Base-by-base conservation (phyloP, 2,329 filamentous ascomycete genomes). In the Colletotrichum tropicale region DNA sequence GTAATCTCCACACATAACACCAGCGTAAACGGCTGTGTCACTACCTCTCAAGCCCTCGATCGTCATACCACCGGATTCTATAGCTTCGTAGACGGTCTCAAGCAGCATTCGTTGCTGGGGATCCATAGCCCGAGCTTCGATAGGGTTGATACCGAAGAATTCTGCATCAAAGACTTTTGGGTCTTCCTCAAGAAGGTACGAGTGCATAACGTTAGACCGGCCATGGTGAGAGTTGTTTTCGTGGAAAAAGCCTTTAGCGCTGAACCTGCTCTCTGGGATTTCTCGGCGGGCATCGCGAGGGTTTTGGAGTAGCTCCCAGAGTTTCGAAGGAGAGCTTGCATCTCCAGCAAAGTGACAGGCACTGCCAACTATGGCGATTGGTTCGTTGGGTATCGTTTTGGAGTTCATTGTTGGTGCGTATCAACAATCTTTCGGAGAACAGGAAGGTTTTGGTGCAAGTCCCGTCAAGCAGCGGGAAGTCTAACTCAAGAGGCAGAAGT, bases 61-160 rank as follows among this genome's bases (percentile, higher is more conserved):
- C 3, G 65, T 24, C 12, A 66, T 8, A 1, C 81, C 81, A 2
- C 74, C 76, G 0, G 74, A 67, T 6, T 82, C 80, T 8, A 82
- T 15, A 6, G 80, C 79, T 65, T 87, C 85, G 66, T 84, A 85
- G 4, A 84, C 80, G 1, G 80, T 80, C 65, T 86, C 84, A 4
- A 85, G 77, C 6, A 82, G 70, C 5, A 82, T 28, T 0, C 83
- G 81, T 28, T 84, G 83, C 68, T 84, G 82, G 2, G 83, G 83
- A 66, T 85, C 83, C 67, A 84, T 81, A 5, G 80, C 77, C 8
- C 76, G 74, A 5, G 80, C 82, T 76, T 84, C 83, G 3, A 68
- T 74, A 2, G 79, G 70, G 12, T 65, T 79, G 58, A 83, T 80
- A 32, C 72, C 69, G 73, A 84, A 85, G 76, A 84, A 84, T 2